Conservation (phyloP, 495 filamentous ascomycete genomes). For the Parathielavia hyrcaniae region DNA sequence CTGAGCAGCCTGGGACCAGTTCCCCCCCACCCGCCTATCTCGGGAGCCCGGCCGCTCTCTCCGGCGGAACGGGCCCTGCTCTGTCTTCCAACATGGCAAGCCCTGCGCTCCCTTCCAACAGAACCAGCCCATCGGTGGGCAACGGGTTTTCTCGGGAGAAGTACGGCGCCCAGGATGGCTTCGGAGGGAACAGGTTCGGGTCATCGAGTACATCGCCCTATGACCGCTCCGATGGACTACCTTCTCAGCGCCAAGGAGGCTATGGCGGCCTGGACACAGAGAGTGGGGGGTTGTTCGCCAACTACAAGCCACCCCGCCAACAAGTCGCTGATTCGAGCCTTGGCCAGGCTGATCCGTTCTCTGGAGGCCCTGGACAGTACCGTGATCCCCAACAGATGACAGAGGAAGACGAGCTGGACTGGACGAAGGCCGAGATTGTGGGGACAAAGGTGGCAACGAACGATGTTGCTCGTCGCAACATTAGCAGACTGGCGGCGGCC, state of each 20-base stretch:
- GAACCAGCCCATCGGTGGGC: not conserved
- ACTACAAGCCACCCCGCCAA: slow-evolving; percentile 46
- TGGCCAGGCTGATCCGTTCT: slow-evolving; percentile 35
- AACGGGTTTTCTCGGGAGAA: not conserved
- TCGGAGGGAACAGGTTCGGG: slow-evolving; percentile 56
- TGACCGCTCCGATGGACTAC: not conserved
- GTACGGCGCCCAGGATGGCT: slow-evolving; percentile 35
- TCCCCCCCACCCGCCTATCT: slow-evolving; percentile 1
- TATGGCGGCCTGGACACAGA: slow-evolving; percentile 63
- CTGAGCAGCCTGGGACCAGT: not conserved
- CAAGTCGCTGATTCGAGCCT: slow-evolving; percentile 11
- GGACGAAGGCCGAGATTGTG: slow-evolving; percentile 27
- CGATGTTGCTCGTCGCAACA: not conserved
- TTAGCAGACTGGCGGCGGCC: not conserved
- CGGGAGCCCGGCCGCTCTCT: not conserved
- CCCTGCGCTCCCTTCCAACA: not conserved
- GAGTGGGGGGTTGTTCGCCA: slow-evolving; percentile 58
- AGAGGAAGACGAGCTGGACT: slow-evolving; percentile 44
- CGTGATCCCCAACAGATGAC: slow-evolving; percentile 66
- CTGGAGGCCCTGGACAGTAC: slow-evolving; percentile 36
- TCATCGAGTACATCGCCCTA: slow-evolving; percentile 49
- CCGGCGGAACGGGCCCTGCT: not conserved
- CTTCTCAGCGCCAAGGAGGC: slow-evolving; percentile 51
- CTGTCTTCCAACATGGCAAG: not conserved
- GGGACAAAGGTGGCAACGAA: slow-evolving; percentile 35